Conservation (phyloP, 768 basidiomycete genomes). For the Tubosaeta sp. region DNA sequence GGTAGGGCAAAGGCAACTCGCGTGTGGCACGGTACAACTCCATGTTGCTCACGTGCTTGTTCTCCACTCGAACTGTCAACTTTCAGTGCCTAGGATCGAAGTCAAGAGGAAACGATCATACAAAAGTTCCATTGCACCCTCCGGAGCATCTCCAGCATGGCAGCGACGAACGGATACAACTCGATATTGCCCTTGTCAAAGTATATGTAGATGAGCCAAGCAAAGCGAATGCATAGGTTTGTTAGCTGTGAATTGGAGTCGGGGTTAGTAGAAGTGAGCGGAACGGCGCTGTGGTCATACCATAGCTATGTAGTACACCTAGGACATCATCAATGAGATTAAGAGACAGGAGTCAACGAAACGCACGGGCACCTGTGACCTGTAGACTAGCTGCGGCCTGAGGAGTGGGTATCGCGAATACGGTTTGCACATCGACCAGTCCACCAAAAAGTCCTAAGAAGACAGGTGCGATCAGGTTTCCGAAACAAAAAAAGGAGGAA, state of each 20-base stretch:
- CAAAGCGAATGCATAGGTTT: conserved; percentile 73
- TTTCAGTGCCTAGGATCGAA: not conserved
- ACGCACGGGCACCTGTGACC: conserved; percentile 53
- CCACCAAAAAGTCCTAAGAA: conserved; percentile 76
- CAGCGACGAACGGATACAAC: conserved; percentile 63
- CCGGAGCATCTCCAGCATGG: conserved; percentile 69
- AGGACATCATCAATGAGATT: not conserved
- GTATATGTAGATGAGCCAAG: conserved; percentile 80
- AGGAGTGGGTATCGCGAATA: conserved; percentile 57
- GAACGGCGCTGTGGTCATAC: conserved; percentile 36
- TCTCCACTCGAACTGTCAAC: conserved; percentile 68
- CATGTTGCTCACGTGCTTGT: conserved; percentile 90
- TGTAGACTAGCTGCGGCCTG: conserved; percentile 72
- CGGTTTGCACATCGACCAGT: conserved; percentile 80
- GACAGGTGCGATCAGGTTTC: not conserved
- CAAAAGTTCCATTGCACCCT: conserved; percentile 93
- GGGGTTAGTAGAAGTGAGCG: not conserved
- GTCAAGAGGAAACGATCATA: conserved; percentile 33
- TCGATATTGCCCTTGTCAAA: conserved; percentile 41
- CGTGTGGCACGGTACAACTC: conserved; percentile 87
- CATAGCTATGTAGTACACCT: conserved; percentile 79
- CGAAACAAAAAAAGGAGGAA: not conserved
- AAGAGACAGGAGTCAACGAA: not conserved
- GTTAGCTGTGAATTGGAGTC: conserved; percentile 44
- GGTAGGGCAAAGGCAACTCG: conserved; percentile 82